A percentile compares a stretch with the other conserved stretches of the same genome.
These are phyloP conservation scores for Pisolithus orientalis DNA, from an alignment of 768 basidiomycete genomes.

Conservation along the genomic window DNA sequence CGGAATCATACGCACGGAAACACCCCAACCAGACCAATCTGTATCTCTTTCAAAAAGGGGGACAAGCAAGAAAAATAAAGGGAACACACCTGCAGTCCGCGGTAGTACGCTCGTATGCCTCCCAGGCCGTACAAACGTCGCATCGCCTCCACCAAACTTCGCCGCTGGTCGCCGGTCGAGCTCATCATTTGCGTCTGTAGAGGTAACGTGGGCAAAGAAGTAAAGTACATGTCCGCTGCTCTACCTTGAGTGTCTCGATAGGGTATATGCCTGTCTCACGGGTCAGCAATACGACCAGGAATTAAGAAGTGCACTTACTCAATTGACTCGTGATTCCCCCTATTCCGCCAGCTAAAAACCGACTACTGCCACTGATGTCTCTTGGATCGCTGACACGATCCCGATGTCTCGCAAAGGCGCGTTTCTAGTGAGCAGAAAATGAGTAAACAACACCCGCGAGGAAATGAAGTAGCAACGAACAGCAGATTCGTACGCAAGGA, in stretches of 20 bases:
- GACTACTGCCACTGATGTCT: slow-evolving; percentile 84
- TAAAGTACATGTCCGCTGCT: background rate
- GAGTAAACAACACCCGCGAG: slow-evolving; percentile 10
- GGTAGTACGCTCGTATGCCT: slow-evolving; percentile 80
- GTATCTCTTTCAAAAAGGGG: slow-evolving; percentile 11
- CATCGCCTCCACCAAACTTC: slow-evolving; percentile 55
- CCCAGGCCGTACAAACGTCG: slow-evolving; percentile 74
- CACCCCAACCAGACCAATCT: slow-evolving; percentile 94
- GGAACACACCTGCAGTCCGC: slow-evolving; percentile 74
- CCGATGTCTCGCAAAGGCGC: slow-evolving; percentile 85
- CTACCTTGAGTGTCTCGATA: slow-evolving; percentile 89
- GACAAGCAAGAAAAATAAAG: slow-evolving; percentile 3
- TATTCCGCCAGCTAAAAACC: slow-evolving; percentile 92
- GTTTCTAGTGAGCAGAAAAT: slow-evolving; percentile 57
- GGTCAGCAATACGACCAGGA: slow-evolving; percentile 10
- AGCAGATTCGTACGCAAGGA: slow-evolving; percentile 90
- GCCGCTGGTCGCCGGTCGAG: slow-evolving; percentile 53
- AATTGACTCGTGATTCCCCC: slow-evolving; percentile 94
- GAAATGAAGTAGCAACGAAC: slow-evolving; percentile 41
- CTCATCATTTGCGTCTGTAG: slow-evolving; percentile 94
- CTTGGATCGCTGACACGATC: slow-evolving; percentile 86
- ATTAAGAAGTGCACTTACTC: slow-evolving; percentile 42
- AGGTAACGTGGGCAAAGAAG: slow-evolving; percentile 1
- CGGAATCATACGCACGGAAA: slow-evolving; percentile 66
- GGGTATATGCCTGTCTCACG: slow-evolving; percentile 78